Evolutionary conservation across 2,329 filamentous ascomycete species (phyloP).

Genomic region (Aureobasidium namibiae): DNA sequence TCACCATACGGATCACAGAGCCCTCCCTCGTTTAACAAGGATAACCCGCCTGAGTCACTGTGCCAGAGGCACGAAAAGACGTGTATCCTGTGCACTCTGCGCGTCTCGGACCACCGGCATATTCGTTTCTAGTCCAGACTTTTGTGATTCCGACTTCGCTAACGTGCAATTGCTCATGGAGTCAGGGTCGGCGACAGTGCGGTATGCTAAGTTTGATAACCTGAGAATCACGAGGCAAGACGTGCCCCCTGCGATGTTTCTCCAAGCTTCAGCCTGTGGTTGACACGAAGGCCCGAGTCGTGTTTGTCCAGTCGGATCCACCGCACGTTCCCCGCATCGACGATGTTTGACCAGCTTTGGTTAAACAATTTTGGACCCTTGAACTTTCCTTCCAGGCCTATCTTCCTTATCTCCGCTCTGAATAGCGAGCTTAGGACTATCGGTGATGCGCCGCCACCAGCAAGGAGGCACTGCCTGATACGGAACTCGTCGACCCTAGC

Average conservation of each 20-base stretch:
- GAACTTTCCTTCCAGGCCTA: background rate
- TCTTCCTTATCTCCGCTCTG: background rate
- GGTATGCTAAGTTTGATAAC: conserved; percentile 6
- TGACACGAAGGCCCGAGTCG: conserved; percentile 3
- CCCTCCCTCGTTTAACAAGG: background rate
- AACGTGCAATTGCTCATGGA: background rate
- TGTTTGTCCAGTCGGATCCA: conserved; percentile 1
- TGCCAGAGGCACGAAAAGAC: background rate
- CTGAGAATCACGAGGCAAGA: background rate
- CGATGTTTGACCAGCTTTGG: conserved; percentile 5
- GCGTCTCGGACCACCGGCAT: background rate
- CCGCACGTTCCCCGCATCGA: conserved; percentile 5
- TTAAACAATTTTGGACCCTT: conserved; percentile 9
- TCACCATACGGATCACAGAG: background rate
- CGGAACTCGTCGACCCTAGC: background rate
- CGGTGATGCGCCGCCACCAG: conserved; percentile 9
- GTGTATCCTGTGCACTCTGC: background rate
- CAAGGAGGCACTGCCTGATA: background rate
- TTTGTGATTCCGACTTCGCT: conserved; percentile 6
- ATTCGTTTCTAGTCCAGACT: background rate
- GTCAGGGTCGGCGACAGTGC: background rate
- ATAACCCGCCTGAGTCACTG: background rate
- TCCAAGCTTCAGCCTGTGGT: background rate
- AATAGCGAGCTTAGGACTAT: conserved; percentile 8
- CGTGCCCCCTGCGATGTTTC: conserved; percentile 1